Evolutionary conservation across 2,329 filamentous ascomycete species (phyloP).

Genomic region (Aspergillus sclerotialis): DNA sequence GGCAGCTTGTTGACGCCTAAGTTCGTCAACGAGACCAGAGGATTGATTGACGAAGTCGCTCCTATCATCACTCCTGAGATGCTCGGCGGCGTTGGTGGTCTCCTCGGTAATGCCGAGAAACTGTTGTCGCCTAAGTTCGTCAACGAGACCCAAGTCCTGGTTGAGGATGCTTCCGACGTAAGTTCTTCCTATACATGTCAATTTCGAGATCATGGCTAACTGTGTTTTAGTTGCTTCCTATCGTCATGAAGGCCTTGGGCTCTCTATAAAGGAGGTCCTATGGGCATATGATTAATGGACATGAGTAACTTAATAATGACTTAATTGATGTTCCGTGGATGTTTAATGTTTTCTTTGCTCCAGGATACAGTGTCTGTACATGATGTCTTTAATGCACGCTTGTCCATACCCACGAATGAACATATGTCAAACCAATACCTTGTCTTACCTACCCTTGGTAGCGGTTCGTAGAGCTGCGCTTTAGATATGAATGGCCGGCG

Average conservation of each 20-base stretch:
- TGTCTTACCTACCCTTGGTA: too few relatives aligned
- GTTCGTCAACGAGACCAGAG: conserved; percentile 21
- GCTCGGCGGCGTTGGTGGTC: conserved; percentile 4
- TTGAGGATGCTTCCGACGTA: conserved; percentile 25
- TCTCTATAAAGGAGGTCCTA: conserved; percentile 16
- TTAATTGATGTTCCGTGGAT: conserved; percentile 2
- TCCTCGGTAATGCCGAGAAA: conserved; percentile 6
- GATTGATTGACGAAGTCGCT: conserved; percentile 11
- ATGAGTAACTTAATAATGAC: conserved; percentile 12
- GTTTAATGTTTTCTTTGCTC: conserved; percentile 7
- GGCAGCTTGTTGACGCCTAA: conserved; percentile 24
- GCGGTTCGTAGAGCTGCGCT: too few relatives aligned
- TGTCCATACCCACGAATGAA: background rate
- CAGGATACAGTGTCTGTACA: background rate
- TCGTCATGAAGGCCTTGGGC: conserved; percentile 21
- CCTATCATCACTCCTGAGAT: conserved; percentile 7
- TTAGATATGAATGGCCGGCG: background rate
- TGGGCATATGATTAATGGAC: conserved; percentile 18
- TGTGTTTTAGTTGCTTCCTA: conserved; percentile 19
- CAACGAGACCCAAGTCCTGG: conserved; percentile 9
- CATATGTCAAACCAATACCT: too few relatives aligned
- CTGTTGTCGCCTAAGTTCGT: conserved; percentile 18
- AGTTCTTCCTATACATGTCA: conserved; percentile 4
- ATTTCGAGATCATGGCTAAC: conserved; percentile 6
- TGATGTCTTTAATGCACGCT: background rate